These are phyloP conservation scores for Parvularia atlantis DNA, from an alignment of 78 protist species.

Conservation along the genomic window DNA sequence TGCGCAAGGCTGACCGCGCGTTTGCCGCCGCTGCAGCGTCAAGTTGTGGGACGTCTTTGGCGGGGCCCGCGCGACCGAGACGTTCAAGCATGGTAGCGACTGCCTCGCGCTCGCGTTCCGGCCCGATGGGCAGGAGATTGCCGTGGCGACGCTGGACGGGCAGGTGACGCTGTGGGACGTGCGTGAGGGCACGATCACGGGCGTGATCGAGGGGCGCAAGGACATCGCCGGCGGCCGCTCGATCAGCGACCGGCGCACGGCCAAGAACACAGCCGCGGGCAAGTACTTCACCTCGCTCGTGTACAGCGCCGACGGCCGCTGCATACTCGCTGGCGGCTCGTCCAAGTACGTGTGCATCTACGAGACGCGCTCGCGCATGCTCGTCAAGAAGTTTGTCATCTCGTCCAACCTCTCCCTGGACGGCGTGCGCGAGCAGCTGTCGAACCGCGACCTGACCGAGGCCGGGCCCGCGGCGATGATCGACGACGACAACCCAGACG, in stretches of 20 bases:
- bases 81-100: slow-evolving; percentile 40
- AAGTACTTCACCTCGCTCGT: slow-evolving; percentile 34
- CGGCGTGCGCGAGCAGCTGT: slow-evolving; percentile 51
- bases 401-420: slow-evolving; percentile 40
- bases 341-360: slow-evolving; percentile 77
- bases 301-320: slow-evolving; percentile 68
- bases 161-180: slow-evolving; percentile 34
- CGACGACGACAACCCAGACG: slow-evolving; percentile 21
- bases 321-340: slow-evolving; percentile 71
- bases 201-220: slow-evolving; percentile 52
- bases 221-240: slow-evolving; percentile 19
- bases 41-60: slow-evolving; percentile 76
- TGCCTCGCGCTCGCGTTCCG: slow-evolving; percentile 40
- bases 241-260: slow-evolving; percentile 5
- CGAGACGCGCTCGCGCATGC: slow-evolving; percentile 27
- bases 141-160: slow-evolving; percentile 40
- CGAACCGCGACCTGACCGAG: slow-evolving; percentile 26
- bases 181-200: slow-evolving; percentile 15
- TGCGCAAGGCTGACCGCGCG: no score
- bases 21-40: neutral
- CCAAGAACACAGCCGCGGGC: slow-evolving; percentile 17
- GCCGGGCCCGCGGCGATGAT: slow-evolving; percentile 31
- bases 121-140: slow-evolving; percentile 65
- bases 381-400: slow-evolving; percentile 25
- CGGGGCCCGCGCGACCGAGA: slow-evolving; percentile 20